Conservation (phyloP, 768 basidiomycete species). For the Boletus pseudopeckii region DNA sequence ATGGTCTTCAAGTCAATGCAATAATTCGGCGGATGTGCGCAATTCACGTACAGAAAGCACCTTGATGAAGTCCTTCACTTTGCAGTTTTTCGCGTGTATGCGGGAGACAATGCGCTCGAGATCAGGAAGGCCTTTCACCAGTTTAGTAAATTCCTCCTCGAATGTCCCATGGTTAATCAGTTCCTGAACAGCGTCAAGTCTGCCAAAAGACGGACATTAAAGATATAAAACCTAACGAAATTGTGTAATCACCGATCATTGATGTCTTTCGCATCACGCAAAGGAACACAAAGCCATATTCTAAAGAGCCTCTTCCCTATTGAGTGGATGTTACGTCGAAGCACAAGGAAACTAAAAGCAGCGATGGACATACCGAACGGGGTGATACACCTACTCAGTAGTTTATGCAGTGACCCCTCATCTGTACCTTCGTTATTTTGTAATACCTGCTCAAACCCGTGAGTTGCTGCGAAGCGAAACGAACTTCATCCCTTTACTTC, state of each 20-base stretch:
- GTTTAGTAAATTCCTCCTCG: constrained; percentile 65
- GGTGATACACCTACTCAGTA: constrained; percentile 81
- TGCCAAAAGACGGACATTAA: constrained; percentile 32
- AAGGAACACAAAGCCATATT: constrained; percentile 93
- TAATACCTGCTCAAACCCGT: constrained; percentile 53
- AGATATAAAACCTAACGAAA: constrained; percentile 6
- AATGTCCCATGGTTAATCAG: constrained; percentile 78
- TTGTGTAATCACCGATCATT: constrained; percentile 66
- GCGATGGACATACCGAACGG: constrained; percentile 66
- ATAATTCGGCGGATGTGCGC: not conserved
- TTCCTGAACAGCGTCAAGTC: constrained; percentile 93
- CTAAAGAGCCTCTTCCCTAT: constrained; percentile 92
- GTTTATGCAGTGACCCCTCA: constrained; percentile 82
- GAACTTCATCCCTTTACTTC: constrained; percentile 52
- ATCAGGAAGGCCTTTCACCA: constrained; percentile 85
- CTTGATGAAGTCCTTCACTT: constrained; percentile 82
- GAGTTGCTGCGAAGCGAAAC: not conserved
- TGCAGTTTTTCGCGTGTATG: constrained; percentile 90
- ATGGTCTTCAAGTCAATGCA: constrained; percentile 2
- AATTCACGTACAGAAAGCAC: constrained; percentile 60
- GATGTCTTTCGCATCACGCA: constrained; percentile 79
- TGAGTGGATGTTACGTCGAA: constrained; percentile 6
- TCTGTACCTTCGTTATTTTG: constrained; percentile 92
- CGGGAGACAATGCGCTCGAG: constrained; percentile 92
- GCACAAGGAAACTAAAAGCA: constrained; percentile 3